Evolutionary conservation across 2,329 filamentous ascomycete genomes (phyloP).

Genomic region (Clonostachys byssicola): DNA sequence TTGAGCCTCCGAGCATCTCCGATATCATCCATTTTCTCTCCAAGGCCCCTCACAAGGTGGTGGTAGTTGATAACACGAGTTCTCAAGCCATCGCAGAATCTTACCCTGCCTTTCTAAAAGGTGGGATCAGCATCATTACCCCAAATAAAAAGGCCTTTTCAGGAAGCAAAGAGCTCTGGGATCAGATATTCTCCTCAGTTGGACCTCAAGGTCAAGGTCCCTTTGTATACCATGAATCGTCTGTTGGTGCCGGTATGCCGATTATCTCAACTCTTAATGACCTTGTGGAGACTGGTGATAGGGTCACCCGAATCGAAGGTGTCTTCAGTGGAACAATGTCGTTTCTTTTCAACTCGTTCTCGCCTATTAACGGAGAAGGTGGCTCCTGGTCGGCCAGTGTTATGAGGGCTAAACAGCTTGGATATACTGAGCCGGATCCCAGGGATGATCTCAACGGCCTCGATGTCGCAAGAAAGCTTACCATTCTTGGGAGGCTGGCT

Average conservation of each 20-base stretch:
- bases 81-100: conserved; percentile 78
- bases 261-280: conserved; percentile 93
- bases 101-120: conserved; percentile 77
- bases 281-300: conserved; percentile 88
- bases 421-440: conserved; percentile 88
- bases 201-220: conserved; percentile 24
- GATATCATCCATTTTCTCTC: conserved; percentile 70
- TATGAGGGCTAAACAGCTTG: conserved; percentile 83
- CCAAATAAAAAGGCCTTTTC: conserved; percentile 99
- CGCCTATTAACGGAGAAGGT: conserved; percentile 68
- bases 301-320: conserved; percentile 88
- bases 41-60: conserved; percentile 69
- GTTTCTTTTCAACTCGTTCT: conserved; percentile 97
- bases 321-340: conserved; percentile 98
- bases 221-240: conserved; percentile 94
- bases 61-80: conserved; percentile 95
- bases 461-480: conserved; percentile 90
- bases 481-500: conserved; percentile 85
- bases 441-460: conserved; percentile 83
- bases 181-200: conserved; percentile 77
- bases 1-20: conserved; percentile 56
- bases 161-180: conserved; percentile 74
- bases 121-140: conserved; percentile 87
- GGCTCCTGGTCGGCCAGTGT: conserved; percentile 91
- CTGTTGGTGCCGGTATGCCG: conserved; percentile 87